Evolutionary conservation across 257 asterid genomes (phyloP), one percentile per base, ranked within the genome.

Genomic region (Oldenlandia corymbosa): DNA sequence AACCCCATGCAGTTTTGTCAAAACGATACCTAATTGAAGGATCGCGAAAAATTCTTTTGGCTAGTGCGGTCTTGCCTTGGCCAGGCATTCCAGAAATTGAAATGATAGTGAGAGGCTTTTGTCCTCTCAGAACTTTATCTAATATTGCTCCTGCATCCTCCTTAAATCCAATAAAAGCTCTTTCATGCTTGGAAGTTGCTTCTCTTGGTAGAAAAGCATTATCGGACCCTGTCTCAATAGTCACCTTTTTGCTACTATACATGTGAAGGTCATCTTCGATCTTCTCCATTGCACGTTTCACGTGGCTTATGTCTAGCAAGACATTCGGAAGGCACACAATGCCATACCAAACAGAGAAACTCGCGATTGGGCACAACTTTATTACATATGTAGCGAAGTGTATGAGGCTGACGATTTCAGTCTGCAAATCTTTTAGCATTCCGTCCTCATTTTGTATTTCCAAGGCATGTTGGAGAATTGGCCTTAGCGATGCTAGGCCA

Each of bases 31-130:
- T 9, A 28, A 30, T 7, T 16, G 23, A 13, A 28, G 24, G 10
- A 54, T 54, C 60, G 16, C 17, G 7, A 28, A 27, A 54, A 54
- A 54, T 28, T 20, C 18, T 54, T 17, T 17, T 7, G 1, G 48
- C 48, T 43, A 43, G 5, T 0, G 64, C 39, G 20, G 64, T 59
- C 64, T 59, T 59, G 14, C 64, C 64, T 10, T 36, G 24, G 26
- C 65, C 65, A 2, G 52, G 52, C 52, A 60, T 18, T 12, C 65
- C 65, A 2, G 43, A 49, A 5, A 60, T 41, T 0, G 53, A 12
- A 27, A 60, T 30, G 28, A 42, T 60, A 2, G 27, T 18, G 26
- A 23, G 21, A 10, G 14, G 2, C 5, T 1, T 2, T 4, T 32
- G 2, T 6, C 53, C 65, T 12, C 36, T 11, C 4, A 2, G 3